Conservation (phyloP, 371 early-diverging fungal species). For the Vairimorpha apis region DNA sequence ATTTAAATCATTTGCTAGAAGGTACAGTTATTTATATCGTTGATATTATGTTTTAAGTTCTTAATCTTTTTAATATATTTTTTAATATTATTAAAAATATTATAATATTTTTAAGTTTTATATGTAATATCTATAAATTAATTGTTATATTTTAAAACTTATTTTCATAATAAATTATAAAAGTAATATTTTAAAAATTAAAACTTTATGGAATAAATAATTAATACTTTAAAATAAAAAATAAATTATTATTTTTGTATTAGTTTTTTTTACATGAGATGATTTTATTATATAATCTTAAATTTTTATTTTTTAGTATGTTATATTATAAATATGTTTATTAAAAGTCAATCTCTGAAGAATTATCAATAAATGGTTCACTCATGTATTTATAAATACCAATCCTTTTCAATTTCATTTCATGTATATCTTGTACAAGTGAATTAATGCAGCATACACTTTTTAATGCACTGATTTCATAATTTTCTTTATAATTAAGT, state of each 20-base stretch:
- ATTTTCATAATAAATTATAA: too few species aligned
- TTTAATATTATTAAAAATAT: too few species aligned
- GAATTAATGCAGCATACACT: constrained; percentile 40
- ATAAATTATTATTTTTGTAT: constrained; percentile 10
- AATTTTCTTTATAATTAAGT: constrained; percentile 19
- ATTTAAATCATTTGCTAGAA: not conserved
- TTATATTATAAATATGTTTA: too few species aligned
- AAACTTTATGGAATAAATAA: too few species aligned
- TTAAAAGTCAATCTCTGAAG: constrained; percentile 7
- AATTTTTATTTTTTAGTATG: not conserved
- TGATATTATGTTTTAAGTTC: not conserved
- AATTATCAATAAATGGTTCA: constrained; percentile 34
- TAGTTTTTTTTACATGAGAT: not conserved
- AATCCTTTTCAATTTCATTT: constrained; percentile 49
- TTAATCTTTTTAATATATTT: not conserved
- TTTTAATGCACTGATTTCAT: constrained; percentile 36
- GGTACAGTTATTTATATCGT: constrained; percentile 12
- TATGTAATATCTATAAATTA: too few species aligned
- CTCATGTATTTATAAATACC: constrained; percentile 33
- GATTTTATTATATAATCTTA: not conserved
- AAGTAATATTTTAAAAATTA: too few species aligned
- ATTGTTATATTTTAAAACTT: too few species aligned
- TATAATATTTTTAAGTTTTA: too few species aligned
- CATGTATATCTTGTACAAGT: constrained; percentile 45
- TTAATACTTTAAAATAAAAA: constrained; percentile 5